Base-by-base conservation (phyloP, 768 basidiomycete species). In the Auriscalpium vulgare region DNA sequence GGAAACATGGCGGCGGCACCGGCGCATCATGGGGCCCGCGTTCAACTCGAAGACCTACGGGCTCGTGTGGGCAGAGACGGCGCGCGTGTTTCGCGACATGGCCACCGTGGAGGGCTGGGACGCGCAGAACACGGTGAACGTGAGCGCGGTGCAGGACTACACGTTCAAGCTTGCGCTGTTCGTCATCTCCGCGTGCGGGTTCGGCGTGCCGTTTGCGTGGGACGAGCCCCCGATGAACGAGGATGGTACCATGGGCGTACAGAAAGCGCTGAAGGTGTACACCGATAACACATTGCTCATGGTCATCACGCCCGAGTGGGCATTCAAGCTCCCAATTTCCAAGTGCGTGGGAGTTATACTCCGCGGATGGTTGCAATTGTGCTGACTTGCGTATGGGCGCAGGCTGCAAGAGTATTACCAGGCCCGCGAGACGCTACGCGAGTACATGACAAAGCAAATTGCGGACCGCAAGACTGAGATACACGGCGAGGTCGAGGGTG, bases 1-100 rank as follows among this genome's bases (percentile, higher is more conserved):
- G 9, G 58, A 57, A 10, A 53, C 51, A 13, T 65, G 64, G 64
- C 54, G 60, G 47, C 53, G 62, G 4, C 62, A 65, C 45, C 40
- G 64, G 11, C 51, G 62, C n/a, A 65, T 65, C 44, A 48, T 63
- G 51, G 62, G 62, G 10, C 62, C 64, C 8, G 64, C 64, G 8
- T 65, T 65, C 60, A 65, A 63, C 45, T 51, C 52, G 11, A 43
- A 19, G 35, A 65, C 58, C 43, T 65, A 63, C 49, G 51, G 55
- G 19, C 55, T 61, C 21, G 60, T 63, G 45, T 65, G 64, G 62
- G 40, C 59, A 21, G 59, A 63, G 54, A 56, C 64, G 17, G 23
- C 50, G 19, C 48, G 58, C 36, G 44, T 61, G n/a, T 65, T 63
- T 46, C 50, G 59, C 35, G 59, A 61, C 11, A 61, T 61, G 56